A percentile compares a stretch with the other conserved stretches of the same genome.
These are phyloP conservation scores for Claviceps spartinae DNA, from an alignment of 2,329 filamentous ascomycete genomes.

Conservation along the genomic window DNA sequence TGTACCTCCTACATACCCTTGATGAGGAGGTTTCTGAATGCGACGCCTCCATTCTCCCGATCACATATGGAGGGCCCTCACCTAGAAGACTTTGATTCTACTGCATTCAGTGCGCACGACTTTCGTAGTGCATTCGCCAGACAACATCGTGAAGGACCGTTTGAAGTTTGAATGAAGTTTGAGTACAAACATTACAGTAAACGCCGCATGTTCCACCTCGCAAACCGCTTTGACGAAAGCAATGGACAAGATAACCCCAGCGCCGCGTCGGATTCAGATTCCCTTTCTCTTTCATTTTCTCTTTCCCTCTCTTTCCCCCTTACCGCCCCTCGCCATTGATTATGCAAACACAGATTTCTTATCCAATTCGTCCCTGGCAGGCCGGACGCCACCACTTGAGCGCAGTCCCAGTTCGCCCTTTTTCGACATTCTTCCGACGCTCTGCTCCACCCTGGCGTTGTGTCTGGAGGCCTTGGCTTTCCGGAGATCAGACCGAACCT, in stretches of 20 bases:
- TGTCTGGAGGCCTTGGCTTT: conserved; percentile 65
- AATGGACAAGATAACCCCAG: neutral
- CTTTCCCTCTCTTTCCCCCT: too few species aligned
- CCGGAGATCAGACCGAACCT: conserved; percentile 71
- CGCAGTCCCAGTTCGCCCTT: conserved; percentile 64
- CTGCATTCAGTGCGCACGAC: neutral
- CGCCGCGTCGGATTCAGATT: neutral
- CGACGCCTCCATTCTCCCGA: neutral
- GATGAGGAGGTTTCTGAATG: neutral
- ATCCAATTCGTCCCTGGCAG: conserved; percentile 58
- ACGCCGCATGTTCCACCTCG: neutral
- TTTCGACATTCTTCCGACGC: conserved; percentile 59
- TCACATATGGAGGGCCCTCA: neutral
- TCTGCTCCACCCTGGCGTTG: conserved; percentile 61
- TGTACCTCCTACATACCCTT: neutral
- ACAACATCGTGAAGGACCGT: too few species aligned
- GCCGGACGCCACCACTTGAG: conserved; percentile 48
- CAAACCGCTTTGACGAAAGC: neutral
- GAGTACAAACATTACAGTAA: neutral
- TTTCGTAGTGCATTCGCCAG: too few species aligned
- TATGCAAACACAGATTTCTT: conserved; percentile 64
- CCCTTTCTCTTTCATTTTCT: too few species aligned
- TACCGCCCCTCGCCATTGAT: neutral
- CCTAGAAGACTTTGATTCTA: neutral
- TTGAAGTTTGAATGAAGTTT: too few species aligned